Evolutionary conservation across 192 early-diverging fungal genomes (phyloP).

Genomic region (Cladochytrium replicatum): DNA sequence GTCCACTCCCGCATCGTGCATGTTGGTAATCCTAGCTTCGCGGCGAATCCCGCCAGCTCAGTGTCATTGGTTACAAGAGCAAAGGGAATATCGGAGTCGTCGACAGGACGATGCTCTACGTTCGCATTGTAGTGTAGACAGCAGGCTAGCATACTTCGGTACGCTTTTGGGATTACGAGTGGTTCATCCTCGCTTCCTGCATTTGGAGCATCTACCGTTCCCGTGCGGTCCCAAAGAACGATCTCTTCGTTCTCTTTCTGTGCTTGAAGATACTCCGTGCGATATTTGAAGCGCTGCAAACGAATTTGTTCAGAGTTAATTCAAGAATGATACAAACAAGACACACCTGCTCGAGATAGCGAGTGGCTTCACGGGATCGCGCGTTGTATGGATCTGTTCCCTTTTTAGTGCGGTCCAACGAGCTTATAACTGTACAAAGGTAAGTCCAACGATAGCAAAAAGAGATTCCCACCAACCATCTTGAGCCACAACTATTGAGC

Average conservation of each 20-base stretch:
- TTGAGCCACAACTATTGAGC: conserved; percentile 17
- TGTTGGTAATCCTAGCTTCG: too few relatives aligned
- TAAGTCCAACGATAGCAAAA: not conserved
- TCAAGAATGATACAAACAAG: too few relatives aligned
- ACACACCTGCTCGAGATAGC: conserved; percentile 46
- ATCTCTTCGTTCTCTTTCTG: conserved; percentile 19
- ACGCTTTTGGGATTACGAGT: conserved; percentile 5
- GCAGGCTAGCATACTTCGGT: conserved; percentile 10
- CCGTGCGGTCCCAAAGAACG: conserved; percentile 4
- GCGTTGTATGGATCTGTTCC: conserved; percentile 17
- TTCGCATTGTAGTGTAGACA: conserved; percentile 7
- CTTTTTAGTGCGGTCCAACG: conserved; percentile 32
- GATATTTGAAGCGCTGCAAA: conserved; percentile 35
- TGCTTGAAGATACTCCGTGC: conserved; percentile 16
- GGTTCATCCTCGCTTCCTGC: not conserved
- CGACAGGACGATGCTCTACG: too few relatives aligned
- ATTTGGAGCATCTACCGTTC: too few relatives aligned
- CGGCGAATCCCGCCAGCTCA: too few relatives aligned
- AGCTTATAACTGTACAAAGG: conserved; percentile 18
- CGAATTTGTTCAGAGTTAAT: too few relatives aligned
- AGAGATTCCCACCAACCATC: conserved; percentile 10
- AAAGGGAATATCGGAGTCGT: conserved; percentile 4
- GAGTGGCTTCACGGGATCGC: conserved; percentile 33
- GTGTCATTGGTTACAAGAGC: conserved; percentile 7
- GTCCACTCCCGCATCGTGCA: too few relatives aligned